Evolutionary conservation across 306 rosid species (phyloP), one percentile per base, ranked within the genome.

Genomic region (Delonix regia): DNA sequence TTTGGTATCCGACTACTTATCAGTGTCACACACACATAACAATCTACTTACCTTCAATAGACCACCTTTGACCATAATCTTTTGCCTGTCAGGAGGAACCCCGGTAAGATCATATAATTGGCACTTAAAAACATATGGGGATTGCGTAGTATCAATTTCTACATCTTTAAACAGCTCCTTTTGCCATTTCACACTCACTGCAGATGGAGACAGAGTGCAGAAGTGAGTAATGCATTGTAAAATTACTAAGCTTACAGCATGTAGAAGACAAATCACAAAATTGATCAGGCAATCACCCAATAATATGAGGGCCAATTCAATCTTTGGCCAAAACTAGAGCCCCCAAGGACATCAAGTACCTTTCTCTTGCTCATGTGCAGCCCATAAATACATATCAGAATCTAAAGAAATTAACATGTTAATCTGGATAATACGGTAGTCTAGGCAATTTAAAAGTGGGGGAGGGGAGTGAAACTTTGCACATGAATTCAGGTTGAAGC

Each of bases 31-130:
- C 56, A 44, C 56, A 44, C 56, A 56, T 7, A 60, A 68, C 62
- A 33, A 69, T 69, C 73, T 53, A 76, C 75, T 79, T 73, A 91
- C 99, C 97, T 96, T 96, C 83, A 96, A 73, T 76, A 96, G 81
- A 77, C 98, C 99, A 80, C 99, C 99, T 88, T 96, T 96, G 47
- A 96, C 97, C 99, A 96, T 96, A 78, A 96, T 93, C 51, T 96
- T 96, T 83, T 93, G 99, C 79, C 99, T 96, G 78, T 93, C 98
- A 36, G 98, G 97, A 84, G 98, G 96, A 4, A 96, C 99, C 60
- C 98, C 99, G 0, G 99, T 96, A 79, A 96, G 87, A 88, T 91
- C 98, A 71, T 49, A 96, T 85, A 96, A 82, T 78, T 96, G 99
- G 86, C 97, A 89, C 87, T 96, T 96, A 82, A 96, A 96, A 73